These are phyloP conservation scores for Xerocomellus intermedius DNA, from an alignment of 768 basidiomycete species.

Conservation along the genomic window DNA sequence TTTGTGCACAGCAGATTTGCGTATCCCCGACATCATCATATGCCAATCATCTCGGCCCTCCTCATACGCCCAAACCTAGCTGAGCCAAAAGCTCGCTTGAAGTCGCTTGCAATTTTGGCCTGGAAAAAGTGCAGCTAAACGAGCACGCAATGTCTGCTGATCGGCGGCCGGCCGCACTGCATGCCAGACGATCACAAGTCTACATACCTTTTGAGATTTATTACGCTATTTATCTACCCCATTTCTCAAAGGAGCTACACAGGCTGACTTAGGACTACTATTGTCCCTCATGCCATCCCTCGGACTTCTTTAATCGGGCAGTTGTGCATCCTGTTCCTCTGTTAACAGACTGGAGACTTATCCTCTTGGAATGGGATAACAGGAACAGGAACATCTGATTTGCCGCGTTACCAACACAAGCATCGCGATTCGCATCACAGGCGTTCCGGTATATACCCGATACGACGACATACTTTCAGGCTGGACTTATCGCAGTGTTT, in stretches of 20 bases:
- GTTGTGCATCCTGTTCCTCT: background rate
- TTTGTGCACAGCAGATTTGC: background rate
- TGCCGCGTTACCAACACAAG: background rate
- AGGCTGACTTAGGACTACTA: background rate
- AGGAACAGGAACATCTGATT: conserved; percentile 1
- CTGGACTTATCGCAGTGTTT: background rate
- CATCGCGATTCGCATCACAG: background rate
- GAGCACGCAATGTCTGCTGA: no score
- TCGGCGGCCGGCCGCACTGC: no score
- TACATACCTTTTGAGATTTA: conserved; percentile 1
- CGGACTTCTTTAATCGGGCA: conserved; percentile 2
- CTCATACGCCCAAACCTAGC: no score
- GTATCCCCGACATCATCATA: background rate
- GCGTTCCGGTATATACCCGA: background rate
- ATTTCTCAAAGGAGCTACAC: background rate
- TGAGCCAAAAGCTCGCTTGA: no score
- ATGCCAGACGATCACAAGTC: background rate
- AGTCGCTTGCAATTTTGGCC: no score
- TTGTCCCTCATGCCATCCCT: background rate
- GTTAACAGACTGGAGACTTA: background rate
- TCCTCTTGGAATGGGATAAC: background rate
- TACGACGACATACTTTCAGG: conserved; percentile 1
- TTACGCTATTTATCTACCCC: background rate
- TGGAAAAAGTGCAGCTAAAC: no score
- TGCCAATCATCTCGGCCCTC: background rate